A percentile compares a stretch with the other conserved stretches of the same genome.
Conservation (phyloP, 192 early-diverging fungal genomes). For the Gamsiella multidivaricata region DNA sequence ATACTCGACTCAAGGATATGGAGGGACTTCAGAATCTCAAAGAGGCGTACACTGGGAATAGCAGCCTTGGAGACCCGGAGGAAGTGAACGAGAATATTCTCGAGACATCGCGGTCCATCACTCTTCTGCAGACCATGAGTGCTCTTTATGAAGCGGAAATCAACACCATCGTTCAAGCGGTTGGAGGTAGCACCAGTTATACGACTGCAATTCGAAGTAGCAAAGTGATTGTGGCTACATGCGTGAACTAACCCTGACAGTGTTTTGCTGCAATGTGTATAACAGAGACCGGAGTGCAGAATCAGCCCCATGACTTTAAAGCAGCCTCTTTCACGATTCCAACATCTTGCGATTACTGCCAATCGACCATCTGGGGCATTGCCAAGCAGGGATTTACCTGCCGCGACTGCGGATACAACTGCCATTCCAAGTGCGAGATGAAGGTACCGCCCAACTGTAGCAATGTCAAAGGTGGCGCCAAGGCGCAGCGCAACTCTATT, state of each 20-base stretch:
- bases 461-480: constrained; percentile 63
- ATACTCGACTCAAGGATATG: constrained; percentile 59
- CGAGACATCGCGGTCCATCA: constrained; percentile 62
- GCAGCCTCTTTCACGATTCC: constrained; percentile 78
- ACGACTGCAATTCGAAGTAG: too few relatives aligned
- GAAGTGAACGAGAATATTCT: constrained; percentile 68
- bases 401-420: constrained; percentile 76
- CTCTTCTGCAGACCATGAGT: constrained; percentile 58
- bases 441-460: constrained; percentile 78
- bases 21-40: constrained; percentile 61
- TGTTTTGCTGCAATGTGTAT: neutral
- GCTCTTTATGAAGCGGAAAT: constrained; percentile 68
- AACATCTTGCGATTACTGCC: constrained; percentile 79
- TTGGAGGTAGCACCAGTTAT: too few relatives aligned
- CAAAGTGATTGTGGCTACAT: too few relatives aligned
- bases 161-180: constrained; percentile 66
- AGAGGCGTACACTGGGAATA: constrained; percentile 62
- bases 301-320: constrained; percentile 74
- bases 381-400: constrained; percentile 78
- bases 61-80: constrained; percentile 66
- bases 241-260: too few relatives aligned
- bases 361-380: constrained; percentile 82
- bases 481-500: constrained; percentile 41
- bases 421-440: constrained; percentile 84
- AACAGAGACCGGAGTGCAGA: constrained; percentile 62